Base-by-base conservation (phyloP, 2,329 filamentous ascomycete genomes). In the Xylariaceae sp. region DNA sequence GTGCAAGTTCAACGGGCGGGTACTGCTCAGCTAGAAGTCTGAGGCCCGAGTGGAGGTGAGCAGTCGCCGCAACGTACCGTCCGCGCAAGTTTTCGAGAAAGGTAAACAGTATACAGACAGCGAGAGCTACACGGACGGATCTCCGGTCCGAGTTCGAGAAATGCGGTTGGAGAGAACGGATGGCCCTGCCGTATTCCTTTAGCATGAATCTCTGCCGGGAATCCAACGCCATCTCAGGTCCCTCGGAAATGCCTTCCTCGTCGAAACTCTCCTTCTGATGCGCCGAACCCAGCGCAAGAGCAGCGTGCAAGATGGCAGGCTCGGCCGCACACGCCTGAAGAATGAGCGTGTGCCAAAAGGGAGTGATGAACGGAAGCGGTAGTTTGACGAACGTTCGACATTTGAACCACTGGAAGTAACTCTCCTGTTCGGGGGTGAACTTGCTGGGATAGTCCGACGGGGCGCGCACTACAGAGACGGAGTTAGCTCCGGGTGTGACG, bases 41-140 rank as follows among this genome's bases (percentile, higher is more conserved):
- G 3, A 77, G 52, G 0, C 76, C 76, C 41, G 68, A 75, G n/a
- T 69, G 67, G 5, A 79, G 67, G 59, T 79, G 76, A 3, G 62
- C 60, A 32, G 72, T 68, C 9, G 69, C 73, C 0, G 69, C 63
- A 5, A 61, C 57, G 39, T 71, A 73, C 19, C 70, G 68, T 2
- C 73, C 74, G 29, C 67, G 67, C 1, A 73, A 47, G 19, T 68
- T 64, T 55, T 71, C 72, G 26, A 71, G 58, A 37, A 56, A 67
- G 39, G 64, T 64, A 50, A 74, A 74, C 0, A 74, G 19, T 3
- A 72, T 54, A 47, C 73, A 74, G 11, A 70, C 61, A 37, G 72
- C 67, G 26, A 76, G 67, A 1, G 70, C 68, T n/a, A 74, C 63
- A 3, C 70, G 72, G 1, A 68, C 57, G 3, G 71, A 72, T 0